Evolutionary conservation across 768 basidiomycete species (phyloP).

Genomic region (Tephrocybe sp.): DNA sequence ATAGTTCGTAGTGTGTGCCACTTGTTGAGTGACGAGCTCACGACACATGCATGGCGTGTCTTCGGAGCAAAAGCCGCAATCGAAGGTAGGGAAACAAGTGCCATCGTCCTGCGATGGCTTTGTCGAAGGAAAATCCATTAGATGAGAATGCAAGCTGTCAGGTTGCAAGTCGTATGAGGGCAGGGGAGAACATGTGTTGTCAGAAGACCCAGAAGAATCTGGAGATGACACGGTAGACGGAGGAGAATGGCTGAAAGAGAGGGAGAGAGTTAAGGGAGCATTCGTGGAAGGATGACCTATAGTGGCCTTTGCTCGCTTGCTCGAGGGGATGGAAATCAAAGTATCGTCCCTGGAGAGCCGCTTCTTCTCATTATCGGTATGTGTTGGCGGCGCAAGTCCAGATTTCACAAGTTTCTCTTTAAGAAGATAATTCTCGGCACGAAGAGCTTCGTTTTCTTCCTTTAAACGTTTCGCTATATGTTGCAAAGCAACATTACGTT

Average conservation of each 20-base stretch:
- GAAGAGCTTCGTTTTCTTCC: slow-evolving; percentile 80
- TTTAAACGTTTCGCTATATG: slow-evolving; percentile 81
- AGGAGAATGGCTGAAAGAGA: slow-evolving; percentile 40
- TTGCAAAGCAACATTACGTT: slow-evolving; percentile 83
- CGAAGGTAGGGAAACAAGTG: slow-evolving; percentile 44
- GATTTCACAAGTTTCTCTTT: slow-evolving; percentile 47
- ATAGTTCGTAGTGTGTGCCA: slow-evolving; percentile 24
- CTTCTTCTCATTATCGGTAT: slow-evolving; percentile 48
- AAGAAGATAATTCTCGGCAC: slow-evolving; percentile 63
- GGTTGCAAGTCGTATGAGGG: slow-evolving; percentile 30
- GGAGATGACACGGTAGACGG: slow-evolving; percentile 55
- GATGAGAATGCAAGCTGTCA: slow-evolving; percentile 27
- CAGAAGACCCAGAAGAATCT: slow-evolving; percentile 35
- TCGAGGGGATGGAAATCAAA: slow-evolving; percentile 29
- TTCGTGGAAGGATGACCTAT: slow-evolving; percentile 33
- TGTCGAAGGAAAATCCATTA: slow-evolving; percentile 28
- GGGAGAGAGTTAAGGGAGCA: slow-evolving; percentile 29
- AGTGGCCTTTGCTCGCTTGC: slow-evolving; percentile 31
- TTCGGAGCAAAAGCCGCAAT: slow-evolving; percentile 77
- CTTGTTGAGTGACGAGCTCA: slow-evolving; percentile 57
- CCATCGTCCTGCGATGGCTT: slow-evolving; percentile 25
- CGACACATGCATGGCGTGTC: slow-evolving; percentile 76
- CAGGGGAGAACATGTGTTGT: slow-evolving; percentile 31
- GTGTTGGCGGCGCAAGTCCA: slow-evolving; percentile 35
- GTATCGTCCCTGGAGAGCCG: slow-evolving; percentile 54